Evolutionary conservation across 2,329 filamentous ascomycete species (phyloP).

Genomic region (Diaporthe citrichinensis): DNA sequence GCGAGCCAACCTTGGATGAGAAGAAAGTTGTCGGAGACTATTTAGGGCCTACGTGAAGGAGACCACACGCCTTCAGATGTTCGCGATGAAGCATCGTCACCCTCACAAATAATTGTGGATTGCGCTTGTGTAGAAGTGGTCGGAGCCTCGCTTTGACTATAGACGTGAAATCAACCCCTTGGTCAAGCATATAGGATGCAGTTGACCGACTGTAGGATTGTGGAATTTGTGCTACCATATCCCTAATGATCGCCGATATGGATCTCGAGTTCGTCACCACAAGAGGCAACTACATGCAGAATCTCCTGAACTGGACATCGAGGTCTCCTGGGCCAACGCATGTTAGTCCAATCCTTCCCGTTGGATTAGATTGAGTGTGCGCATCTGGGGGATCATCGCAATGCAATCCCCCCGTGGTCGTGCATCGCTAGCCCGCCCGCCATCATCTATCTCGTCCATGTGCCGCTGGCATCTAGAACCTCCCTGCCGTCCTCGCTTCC

Average conservation of each 20-base stretch:
- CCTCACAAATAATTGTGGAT: not conserved
- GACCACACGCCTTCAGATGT: not conserved
- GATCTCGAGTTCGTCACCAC: not conserved
- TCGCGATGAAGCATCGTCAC: not conserved
- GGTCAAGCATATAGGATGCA: not conserved
- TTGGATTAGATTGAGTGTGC: not conserved
- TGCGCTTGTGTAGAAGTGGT: not conserved
- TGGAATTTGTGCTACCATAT: not conserved
- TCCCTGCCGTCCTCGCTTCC: constrained; percentile 6
- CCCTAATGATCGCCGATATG: not conserved
- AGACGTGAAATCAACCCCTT: not conserved
- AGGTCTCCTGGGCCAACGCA: not conserved
- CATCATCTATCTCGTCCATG: constrained; percentile 21
- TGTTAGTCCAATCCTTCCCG: not conserved
- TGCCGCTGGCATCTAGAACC: constrained; percentile 1
- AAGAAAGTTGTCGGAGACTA: not conserved
- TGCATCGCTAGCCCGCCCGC: constrained; percentile 21
- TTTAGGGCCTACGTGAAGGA: not conserved
- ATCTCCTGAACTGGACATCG: not conserved
- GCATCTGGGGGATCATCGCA: not conserved
- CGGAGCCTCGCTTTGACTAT: not conserved
- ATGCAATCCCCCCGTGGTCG: constrained; percentile 7
- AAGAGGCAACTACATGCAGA: not conserved
- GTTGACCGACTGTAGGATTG: not conserved
- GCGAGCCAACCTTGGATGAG: not conserved